Conservation (phyloP, 2,329 filamentous ascomycete genomes). For the Aspergillus sp. region DNA sequence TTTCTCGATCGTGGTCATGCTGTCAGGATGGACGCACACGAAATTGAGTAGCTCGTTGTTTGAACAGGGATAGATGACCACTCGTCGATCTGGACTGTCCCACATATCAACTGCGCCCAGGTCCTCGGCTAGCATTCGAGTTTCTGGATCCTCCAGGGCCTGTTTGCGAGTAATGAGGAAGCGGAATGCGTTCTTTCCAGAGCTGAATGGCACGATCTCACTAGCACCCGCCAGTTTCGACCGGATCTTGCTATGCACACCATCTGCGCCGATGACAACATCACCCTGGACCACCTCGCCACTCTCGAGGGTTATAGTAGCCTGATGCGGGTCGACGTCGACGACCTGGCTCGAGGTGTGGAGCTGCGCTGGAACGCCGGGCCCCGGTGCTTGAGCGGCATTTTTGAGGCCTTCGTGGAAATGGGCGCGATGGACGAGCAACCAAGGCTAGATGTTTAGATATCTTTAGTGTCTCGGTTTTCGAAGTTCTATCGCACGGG, state of each 20-base stretch:
- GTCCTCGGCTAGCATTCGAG: constrained; percentile 30
- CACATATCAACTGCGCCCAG: constrained; percentile 42
- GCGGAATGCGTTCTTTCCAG: constrained; percentile 55
- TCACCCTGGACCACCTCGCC: constrained; percentile 44
- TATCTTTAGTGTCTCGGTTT: too few relatives aligned
- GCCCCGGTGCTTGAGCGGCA: constrained; percentile 35
- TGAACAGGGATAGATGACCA: constrained; percentile 46
- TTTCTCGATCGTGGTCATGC: constrained; percentile 31
- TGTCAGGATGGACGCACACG: constrained; percentile 48
- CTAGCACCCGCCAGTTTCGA: constrained; percentile 20
- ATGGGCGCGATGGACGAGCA: constrained; percentile 49
- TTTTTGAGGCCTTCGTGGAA: constrained; percentile 51
- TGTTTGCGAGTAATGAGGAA: constrained; percentile 50
- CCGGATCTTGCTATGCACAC: constrained; percentile 38
- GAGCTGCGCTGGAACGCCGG: constrained; percentile 38
- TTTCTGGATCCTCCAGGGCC: constrained; percentile 36
- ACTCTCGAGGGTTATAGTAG: constrained; percentile 42
- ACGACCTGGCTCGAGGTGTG: constrained; percentile 41
- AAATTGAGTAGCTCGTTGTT: constrained; percentile 48
- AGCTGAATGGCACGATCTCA: constrained; percentile 37
- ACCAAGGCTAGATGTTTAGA: constrained; percentile 36
- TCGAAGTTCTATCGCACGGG: too few relatives aligned
- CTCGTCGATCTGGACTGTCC: constrained; percentile 37
- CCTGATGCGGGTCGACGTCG: constrained; percentile 38
- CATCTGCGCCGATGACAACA: constrained; percentile 52